Percentiles rank a stretch among this genome's conserved stretches.
phyloP scores from a whole-genome alignment of 2,329 filamentous ascomycete genomes.

The Sporothrix schenckii region DNA sequence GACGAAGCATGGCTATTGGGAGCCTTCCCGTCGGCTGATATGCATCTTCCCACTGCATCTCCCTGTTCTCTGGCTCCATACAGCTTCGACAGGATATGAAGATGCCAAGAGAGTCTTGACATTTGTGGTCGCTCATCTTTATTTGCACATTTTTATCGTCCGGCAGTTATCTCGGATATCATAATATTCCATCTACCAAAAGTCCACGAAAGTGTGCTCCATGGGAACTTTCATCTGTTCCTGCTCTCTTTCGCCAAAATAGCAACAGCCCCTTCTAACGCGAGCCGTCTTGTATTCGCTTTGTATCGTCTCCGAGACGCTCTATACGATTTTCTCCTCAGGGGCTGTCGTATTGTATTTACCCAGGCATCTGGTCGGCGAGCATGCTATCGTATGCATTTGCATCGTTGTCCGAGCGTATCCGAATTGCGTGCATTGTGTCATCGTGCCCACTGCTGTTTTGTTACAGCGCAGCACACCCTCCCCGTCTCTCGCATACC shows the following conservation, averaged over 20 bases:
- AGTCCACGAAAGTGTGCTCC: neutral
- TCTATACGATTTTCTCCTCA: neutral
- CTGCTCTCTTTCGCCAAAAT: too few species aligned
- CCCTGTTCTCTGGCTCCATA: too few species aligned
- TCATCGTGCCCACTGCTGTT: neutral
- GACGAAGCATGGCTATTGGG: neutral
- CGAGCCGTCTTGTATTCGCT: neutral
- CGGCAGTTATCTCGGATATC: too few species aligned
- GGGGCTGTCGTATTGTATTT: constrained; percentile 18
- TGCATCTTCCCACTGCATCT: neutral
- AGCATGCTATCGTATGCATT: neutral
- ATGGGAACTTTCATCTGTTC: too few species aligned
- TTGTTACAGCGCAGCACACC: neutral
- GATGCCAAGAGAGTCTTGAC: too few species aligned
- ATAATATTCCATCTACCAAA: too few species aligned
- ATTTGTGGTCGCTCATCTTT: neutral
- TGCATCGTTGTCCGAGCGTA: neutral
- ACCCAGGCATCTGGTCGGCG: constrained; percentile 7
- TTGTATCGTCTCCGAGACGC: neutral
- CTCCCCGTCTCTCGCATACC: neutral
- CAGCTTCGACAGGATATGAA: too few species aligned
- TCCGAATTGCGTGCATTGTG: neutral
- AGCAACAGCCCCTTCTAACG: too few species aligned
- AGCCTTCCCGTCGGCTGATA: neutral
- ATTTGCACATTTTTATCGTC: neutral